These are phyloP conservation scores for Yamadazyma nakazawae DNA, from an alignment of 805 yeast genomes.

Conservation along the genomic window DNA sequence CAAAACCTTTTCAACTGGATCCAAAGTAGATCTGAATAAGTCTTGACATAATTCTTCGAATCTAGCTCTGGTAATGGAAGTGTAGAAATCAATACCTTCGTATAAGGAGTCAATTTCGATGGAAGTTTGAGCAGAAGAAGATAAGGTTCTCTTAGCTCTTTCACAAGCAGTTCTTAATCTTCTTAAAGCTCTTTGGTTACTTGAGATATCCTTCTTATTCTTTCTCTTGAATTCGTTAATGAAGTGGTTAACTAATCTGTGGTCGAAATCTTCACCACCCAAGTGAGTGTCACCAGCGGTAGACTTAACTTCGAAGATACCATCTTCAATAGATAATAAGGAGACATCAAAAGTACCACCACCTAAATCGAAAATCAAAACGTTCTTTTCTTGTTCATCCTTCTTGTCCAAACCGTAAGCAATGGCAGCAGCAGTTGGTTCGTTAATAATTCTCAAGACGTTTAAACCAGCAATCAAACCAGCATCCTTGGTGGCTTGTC, in stretches of 20 bases:
- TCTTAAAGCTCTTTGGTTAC: constrained; percentile 96
- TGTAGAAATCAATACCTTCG: constrained; percentile 96
- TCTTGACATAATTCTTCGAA: constrained; percentile 95
- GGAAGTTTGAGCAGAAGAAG: constrained; percentile 93
- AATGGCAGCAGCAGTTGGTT: constrained; percentile 89
- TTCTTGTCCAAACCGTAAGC: constrained; percentile 52
- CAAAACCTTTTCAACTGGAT: constrained; percentile 93
- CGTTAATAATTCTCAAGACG: constrained; percentile 91
- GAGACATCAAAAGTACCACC: constrained; percentile 50
- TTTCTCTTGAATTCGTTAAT: constrained; percentile 96
- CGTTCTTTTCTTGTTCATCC: constrained; percentile 62
- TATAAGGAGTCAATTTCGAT: constrained; percentile 91
- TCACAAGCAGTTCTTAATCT: constrained; percentile 99
- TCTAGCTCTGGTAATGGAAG: constrained; percentile 95
- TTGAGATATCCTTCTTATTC: constrained; percentile 89
- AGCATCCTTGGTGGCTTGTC: constrained; percentile 98
- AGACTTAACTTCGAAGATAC: constrained; percentile 48
- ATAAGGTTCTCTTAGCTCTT: constrained; percentile 98
- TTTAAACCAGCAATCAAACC: constrained; percentile 95
- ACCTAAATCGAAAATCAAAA: constrained; percentile 47
- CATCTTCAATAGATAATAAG: constrained; percentile 45
- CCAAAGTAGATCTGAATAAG: constrained; percentile 88
- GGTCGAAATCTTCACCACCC: constrained; percentile 99
- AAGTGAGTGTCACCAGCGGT: constrained; percentile 49
- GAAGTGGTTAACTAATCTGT: constrained; percentile 92